Evolutionary conservation across 768 basidiomycete species (phyloP), one percentile per base, ranked within the genome.

Genomic region (Crepidotus variabilis): DNA sequence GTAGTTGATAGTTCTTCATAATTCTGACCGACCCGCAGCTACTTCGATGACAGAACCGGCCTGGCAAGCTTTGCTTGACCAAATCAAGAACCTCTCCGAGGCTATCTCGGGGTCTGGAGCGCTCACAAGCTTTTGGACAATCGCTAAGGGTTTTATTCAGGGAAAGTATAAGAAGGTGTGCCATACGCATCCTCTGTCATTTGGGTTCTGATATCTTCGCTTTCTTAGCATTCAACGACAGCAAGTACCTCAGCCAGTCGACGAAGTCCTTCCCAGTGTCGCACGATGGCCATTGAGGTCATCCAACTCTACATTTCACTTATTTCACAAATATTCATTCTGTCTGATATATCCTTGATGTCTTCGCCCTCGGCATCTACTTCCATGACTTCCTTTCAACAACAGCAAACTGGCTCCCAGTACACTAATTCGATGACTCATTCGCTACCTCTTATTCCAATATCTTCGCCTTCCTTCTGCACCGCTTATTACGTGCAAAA

Each of bases 111-210:
- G 28, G 4, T 28, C 28, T 28, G 28, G 85, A 10, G 81, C 87
- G 1, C 78, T 99, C 14, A 93, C 95, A 5, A 89, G 82, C 63
- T 98, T 98, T 71, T 96, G 93, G 93, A 87, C 85, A 64, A 91
- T 99, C 47, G 87, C 91, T 1, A 91, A 84, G 69, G 83, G 82
- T 10, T 94, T 94, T 62, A 85, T 96, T 71, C 93, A 97, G 34
- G 97, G 96, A 2, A 93, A 92, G 68, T 94, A 88, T 68, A 87
- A 84, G 68, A 92, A 86, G 81, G 94, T 94, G 53, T 6, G 33
- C n/a, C 8, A 22, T 47, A 28, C 18, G 23, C 22, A 10, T 20
- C 46, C 11, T 45, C 0, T 16, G 34, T 24, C 13, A 32, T 14
- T 28, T 8, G 21, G 13, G 14, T 21, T 22, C 10, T 13, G 10